Evolutionary conservation across 2,329 filamentous ascomycete genomes (phyloP), one percentile per base, ranked within the genome.

Genomic region (Leptographium galeiforme): DNA sequence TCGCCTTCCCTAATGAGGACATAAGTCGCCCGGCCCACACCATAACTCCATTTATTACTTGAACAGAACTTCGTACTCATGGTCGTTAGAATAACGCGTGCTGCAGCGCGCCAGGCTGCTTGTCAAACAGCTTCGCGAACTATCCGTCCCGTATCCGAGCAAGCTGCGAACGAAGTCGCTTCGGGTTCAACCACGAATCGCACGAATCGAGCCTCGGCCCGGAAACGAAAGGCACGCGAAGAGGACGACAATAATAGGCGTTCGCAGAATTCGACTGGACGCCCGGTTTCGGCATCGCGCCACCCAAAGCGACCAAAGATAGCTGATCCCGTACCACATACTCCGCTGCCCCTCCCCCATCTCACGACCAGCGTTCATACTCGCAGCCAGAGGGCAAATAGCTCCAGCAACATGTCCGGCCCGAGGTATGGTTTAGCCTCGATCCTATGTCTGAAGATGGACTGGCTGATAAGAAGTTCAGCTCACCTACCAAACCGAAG

Each of bases 61-160:
- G 19, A 8, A 48, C 46, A 58, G 57, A 59, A 57, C 51, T 59
- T 64, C 66, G 68, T 67, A 84, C 87, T 91, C 83, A 96, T 95
- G 89, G 88, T 87, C 81, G 76, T 83, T 80, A 96, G 90, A 87
- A 84, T 93, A 65, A 96, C 91, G 77, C 89, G 91, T 76, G 93
- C 90, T 65, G 85, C 90, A 70, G 86, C 90, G 75, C 89, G 89
- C 77, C 84, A 88, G 80, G 87, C 87, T 74, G 85, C 87, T 67
- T 80, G 70, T 66, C 59, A 68, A 57, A 62, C 67, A 60, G 66
- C 72, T 53, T 60, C 66, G 61, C 60, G 63, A 56, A 66, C 66
- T 61, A 59, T 64, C 54, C 64, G 66, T 61, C 64, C 69, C 59
- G 63, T 71, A 60, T 65, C 70, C 59, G 65, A 72, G 62, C 63